Conservation (phyloP, 2,329 filamentous ascomycete species). For the Pseudofabraea citricarpa region DNA sequence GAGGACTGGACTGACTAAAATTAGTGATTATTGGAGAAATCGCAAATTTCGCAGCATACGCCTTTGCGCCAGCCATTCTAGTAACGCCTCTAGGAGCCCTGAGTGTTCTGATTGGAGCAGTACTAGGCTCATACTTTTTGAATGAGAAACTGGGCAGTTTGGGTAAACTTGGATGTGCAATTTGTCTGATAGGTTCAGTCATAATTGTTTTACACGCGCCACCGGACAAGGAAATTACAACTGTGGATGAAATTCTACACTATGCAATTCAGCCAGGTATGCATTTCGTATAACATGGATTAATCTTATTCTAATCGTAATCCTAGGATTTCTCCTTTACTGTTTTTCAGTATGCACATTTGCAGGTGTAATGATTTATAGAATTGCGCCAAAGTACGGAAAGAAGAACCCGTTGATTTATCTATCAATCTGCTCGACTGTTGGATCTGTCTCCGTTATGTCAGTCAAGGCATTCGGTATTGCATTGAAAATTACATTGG, state of each 20-base stretch:
- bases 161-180: conserved; percentile 91
- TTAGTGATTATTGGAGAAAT: conserved; percentile 88
- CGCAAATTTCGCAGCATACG: conserved; percentile 97
- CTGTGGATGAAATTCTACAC: conserved; percentile 84
- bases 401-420: conserved; percentile 96
- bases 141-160: conserved; percentile 84
- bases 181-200: conserved; percentile 91
- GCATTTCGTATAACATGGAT: conserved; percentile 16
- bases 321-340: conserved; percentile 81
- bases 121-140: conserved; percentile 91
- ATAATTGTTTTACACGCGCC: conserved; percentile 98
- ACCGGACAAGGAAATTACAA: conserved; percentile 84
- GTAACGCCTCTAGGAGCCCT: conserved; percentile 93
- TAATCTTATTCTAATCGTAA: conserved; percentile 6
- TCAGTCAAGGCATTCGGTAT: conserved; percentile 98
- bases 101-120: conserved; percentile 90
- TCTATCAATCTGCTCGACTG: conserved; percentile 95
- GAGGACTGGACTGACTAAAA: conserved; percentile 20
- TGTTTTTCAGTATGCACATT: conserved; percentile 76
- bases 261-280: conserved; percentile 89
- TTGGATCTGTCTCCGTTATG: conserved; percentile 98
- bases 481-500: conserved; percentile 89
- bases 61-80: conserved; percentile 96
- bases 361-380: conserved; percentile 93
- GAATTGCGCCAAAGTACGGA: conserved; percentile 80